These are phyloP conservation scores for Vaucheria bursata DNA, from an alignment of 352 stramenopile genomes.

Conservation along the genomic window DNA sequence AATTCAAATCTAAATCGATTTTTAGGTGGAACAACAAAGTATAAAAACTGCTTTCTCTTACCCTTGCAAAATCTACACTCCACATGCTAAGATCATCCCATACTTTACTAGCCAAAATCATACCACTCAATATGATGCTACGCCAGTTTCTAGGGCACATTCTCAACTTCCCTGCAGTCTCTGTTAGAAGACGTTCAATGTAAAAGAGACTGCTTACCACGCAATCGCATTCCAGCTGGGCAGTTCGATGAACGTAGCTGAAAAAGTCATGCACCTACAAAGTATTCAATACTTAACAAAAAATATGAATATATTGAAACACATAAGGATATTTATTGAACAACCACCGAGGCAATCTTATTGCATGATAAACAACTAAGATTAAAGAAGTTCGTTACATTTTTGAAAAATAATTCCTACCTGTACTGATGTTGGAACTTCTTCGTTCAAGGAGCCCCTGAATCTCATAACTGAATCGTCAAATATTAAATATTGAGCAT, in stretches of 20 bases:
- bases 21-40: too few species aligned
- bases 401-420: not conserved
- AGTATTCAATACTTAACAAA: too few species aligned
- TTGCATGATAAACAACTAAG: not conserved
- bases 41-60: not conserved
- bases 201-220: conserved; percentile 51
- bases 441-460: not conserved
- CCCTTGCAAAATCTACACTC: conserved; percentile 17
- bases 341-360: not conserved
- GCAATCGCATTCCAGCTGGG: too few species aligned
- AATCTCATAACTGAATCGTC: conserved; percentile 32
- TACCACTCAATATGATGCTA: conserved; percentile 37
- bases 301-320: not conserved
- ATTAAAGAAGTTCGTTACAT: conserved; percentile 14
- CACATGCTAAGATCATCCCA: conserved; percentile 52
- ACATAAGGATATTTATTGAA: not conserved
- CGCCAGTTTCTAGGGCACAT: conserved; percentile 47
- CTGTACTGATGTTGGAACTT: not conserved
- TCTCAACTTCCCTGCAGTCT: conserved; percentile 24
- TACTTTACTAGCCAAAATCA: conserved; percentile 51
- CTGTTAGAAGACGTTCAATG: conserved; percentile 49
- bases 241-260: too few species aligned
- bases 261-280: too few species aligned
- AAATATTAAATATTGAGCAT: conserved; percentile 31
- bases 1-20: too few species aligned